phyloP scores from a whole-genome alignment of 768 basidiomycete species.

The Phylloporus sp. region DNA sequence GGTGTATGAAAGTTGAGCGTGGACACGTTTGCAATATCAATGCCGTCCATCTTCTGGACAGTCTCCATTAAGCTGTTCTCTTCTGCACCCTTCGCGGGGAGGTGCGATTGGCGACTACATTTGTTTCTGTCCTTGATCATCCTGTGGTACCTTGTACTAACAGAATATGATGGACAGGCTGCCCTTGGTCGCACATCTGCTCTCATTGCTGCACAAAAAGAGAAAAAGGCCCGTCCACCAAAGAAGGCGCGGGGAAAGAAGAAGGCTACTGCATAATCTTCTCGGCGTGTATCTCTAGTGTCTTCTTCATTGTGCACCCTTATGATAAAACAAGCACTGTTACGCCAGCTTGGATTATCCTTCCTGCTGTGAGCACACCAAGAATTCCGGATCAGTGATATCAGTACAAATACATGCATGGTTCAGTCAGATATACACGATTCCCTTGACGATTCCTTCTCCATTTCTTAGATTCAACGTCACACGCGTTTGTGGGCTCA shows the following conservation, averaged over 20 bases:
- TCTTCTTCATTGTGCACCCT: constrained; percentile 17
- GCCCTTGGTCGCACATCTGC: constrained; percentile 75
- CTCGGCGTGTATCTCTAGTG: constrained; percentile 25
- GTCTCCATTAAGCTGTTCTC: constrained; percentile 16
- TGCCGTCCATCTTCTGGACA: constrained; percentile 15
- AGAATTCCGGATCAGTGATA: not conserved
- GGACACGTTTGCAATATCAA: constrained; percentile 88
- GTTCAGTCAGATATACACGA: constrained; percentile 8
- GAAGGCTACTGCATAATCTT: constrained; percentile 39
- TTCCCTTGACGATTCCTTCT: not conserved
- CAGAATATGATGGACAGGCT: constrained; percentile 43
- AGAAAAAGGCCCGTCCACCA: constrained; percentile 60
- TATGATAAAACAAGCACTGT: constrained; percentile 17
- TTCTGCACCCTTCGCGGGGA: constrained; percentile 30
- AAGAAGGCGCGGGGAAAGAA: constrained; percentile 78
- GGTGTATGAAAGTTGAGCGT: constrained; percentile 84
- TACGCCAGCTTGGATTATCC: constrained; percentile 8
- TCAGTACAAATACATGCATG: constrained; percentile 20
- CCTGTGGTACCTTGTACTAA: constrained; percentile 49
- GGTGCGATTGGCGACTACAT: constrained; percentile 29
- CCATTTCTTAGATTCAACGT: not conserved
- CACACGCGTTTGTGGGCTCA: constrained; percentile 20
- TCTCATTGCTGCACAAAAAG: constrained; percentile 63
- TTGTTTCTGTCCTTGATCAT: constrained; percentile 2
- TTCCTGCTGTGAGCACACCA: not conserved